A percentile compares a stretch with the other conserved stretches of the same genome.
Evolutionary conservation across 2,329 filamentous ascomycete genomes (phyloP).

Genomic region (Tolypocladium amazonense): DNA sequence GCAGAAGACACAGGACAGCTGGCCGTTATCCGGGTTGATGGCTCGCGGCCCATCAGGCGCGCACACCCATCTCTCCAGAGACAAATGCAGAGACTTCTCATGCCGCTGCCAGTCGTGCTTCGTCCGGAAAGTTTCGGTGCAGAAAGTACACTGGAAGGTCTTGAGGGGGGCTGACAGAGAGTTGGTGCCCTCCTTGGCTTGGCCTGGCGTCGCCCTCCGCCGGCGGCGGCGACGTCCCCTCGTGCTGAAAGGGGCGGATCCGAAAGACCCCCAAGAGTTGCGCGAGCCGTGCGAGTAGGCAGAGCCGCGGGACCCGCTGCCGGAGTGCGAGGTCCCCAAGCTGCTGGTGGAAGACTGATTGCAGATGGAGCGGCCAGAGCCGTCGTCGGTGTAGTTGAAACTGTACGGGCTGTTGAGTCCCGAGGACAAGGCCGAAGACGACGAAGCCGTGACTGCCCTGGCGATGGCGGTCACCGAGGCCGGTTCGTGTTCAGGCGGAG

Average conservation of each 20-base stretch:
- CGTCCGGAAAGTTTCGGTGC: conserved; percentile 55
- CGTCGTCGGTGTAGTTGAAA: conserved; percentile 49
- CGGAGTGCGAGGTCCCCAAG: conserved; percentile 50
- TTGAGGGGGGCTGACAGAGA: conserved; percentile 34
- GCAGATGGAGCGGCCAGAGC: conserved; percentile 45
- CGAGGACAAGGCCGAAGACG: conserved; percentile 39
- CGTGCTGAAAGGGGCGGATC: conserved; percentile 29
- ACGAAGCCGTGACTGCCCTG: conserved; percentile 43
- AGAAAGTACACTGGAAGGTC: conserved; percentile 58
- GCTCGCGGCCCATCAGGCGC: conserved; percentile 45
- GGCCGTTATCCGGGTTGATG: conserved; percentile 48
- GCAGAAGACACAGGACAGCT: conserved; percentile 49
- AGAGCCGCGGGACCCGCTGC: conserved; percentile 46
- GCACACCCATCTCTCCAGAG: conserved; percentile 56
- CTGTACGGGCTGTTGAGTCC: conserved; percentile 48
- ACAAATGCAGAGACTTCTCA: conserved; percentile 56
- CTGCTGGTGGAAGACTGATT: conserved; percentile 51
- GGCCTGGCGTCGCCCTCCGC: conserved; percentile 27
- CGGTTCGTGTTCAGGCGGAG: conserved; percentile 49
- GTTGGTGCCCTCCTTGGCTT: conserved; percentile 20
- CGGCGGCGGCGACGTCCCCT: conserved; percentile 40
- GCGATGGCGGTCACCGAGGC: conserved; percentile 49
- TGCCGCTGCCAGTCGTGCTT: conserved; percentile 64
- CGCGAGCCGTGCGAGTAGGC: conserved; percentile 48
- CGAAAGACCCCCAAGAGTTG: conserved; percentile 43